Percentiles rank a stretch among this genome's conserved stretches.
Evolutionary conservation across 164 flowering plant genomes (phyloP).

Genomic region (Vitis rotundifolia): DNA sequence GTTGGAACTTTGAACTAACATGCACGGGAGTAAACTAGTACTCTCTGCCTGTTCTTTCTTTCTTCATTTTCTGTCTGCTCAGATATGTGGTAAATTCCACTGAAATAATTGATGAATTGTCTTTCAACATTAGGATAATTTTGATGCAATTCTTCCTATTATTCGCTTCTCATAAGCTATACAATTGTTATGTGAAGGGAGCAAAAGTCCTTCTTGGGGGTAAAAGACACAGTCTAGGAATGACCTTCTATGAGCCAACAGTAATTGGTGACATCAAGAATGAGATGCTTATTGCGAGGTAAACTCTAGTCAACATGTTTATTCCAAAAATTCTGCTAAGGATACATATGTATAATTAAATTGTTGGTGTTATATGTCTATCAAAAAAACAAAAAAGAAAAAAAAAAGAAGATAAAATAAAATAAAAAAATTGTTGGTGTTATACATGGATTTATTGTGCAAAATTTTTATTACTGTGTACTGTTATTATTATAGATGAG

Average conservation of each 20-base stretch:
- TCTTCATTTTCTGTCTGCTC: no score
- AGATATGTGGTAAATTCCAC: no score
- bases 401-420: no score
- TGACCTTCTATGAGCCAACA: constrained; percentile 96
- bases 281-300: constrained; percentile 90
- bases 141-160: no score
- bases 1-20: no score
- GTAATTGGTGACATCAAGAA: constrained; percentile 62
- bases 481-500: background rate
- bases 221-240: constrained; percentile 87
- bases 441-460: background rate
- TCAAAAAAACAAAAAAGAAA: no score
- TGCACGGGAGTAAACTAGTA: no score
- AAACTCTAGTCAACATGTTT: background rate
- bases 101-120: no score
- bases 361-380: background rate
- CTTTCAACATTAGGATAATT: no score
- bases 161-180: background rate
- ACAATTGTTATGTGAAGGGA: constrained; percentile 52
- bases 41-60: no score
- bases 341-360: background rate
- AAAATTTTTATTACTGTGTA: background rate
- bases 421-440: background rate
- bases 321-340: constrained; percentile 1
- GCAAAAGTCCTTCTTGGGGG: constrained; percentile 88